Evolutionary conservation across 176 grass and related monocot genomes (phyloP).

Genomic region (Bolboschoenus planiculmis): DNA sequence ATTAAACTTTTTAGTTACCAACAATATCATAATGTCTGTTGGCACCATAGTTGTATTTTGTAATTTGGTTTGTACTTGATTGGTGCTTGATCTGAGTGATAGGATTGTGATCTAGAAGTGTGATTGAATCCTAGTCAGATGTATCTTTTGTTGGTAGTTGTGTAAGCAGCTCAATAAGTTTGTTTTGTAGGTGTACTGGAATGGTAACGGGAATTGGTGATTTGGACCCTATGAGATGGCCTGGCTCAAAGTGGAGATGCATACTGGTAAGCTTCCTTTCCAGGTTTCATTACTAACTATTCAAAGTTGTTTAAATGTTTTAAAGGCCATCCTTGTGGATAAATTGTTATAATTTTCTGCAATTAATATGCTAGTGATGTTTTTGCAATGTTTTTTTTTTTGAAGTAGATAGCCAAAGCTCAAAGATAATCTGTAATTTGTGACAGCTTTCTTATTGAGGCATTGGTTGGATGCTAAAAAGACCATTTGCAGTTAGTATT

Average conservation of each 20-base stretch:
- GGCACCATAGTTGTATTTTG: neutral
- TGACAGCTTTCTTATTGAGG: neutral
- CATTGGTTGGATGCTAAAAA: neutral
- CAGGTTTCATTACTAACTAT: neutral
- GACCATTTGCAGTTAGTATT: constrained; percentile 4
- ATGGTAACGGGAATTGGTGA: constrained; percentile 74
- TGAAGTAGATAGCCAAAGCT: neutral
- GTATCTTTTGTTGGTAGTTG: neutral
- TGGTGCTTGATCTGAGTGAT: neutral
- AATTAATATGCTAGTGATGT: neutral
- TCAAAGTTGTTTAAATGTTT: neutral
- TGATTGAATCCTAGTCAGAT: neutral
- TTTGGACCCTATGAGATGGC: constrained; percentile 64
- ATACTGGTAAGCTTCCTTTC: constrained; percentile 48
- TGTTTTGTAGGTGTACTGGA: constrained; percentile 54
- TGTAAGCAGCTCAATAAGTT: neutral
- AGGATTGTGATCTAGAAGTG: neutral
- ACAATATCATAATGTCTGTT: neutral
- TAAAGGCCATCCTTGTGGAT: neutral
- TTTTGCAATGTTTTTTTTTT: neutral
- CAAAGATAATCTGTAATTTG: neutral
- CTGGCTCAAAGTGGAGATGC: constrained; percentile 97
- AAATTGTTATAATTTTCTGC: neutral
- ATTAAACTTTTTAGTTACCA: neutral
- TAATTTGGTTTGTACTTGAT: neutral